Evolutionary conservation across 768 basidiomycete genomes (phyloP).

Genomic region (Chalciporus chontae): DNA sequence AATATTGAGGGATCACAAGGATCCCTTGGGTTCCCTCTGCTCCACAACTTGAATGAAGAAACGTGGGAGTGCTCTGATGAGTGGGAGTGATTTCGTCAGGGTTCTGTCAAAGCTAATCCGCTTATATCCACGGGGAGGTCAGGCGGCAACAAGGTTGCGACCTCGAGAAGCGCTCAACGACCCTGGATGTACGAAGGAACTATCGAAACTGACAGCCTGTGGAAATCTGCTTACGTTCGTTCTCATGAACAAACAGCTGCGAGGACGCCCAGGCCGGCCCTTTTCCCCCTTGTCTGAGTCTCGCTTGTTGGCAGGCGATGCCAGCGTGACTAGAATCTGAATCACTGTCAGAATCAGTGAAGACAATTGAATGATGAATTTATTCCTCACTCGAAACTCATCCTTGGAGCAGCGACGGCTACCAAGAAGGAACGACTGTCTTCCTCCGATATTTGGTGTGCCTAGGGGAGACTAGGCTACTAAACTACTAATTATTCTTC

Average conservation of each 20-base stretch:
- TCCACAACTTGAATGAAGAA: background rate
- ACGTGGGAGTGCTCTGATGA: conserved; percentile 5
- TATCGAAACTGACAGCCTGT: background rate
- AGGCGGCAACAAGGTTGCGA: background rate
- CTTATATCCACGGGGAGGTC: background rate
- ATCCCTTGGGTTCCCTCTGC: background rate
- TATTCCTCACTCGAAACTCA: too few species aligned
- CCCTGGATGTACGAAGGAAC: background rate
- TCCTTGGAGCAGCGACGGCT: too few species aligned
- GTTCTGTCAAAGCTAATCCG: background rate
- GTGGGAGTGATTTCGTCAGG: background rate
- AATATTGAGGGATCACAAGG: conserved; percentile 14
- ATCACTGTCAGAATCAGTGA: too few species aligned
- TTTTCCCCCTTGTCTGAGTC: too few species aligned
- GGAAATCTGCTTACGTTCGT: background rate
- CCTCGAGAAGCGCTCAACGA: background rate
- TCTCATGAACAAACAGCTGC: background rate
- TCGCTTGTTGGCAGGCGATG: too few species aligned
- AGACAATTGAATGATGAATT: too few species aligned
- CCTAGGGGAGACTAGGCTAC: too few species aligned
- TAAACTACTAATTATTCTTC: too few species aligned
- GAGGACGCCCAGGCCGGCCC: too few species aligned
- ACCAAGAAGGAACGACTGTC: too few species aligned
- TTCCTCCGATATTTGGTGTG: too few species aligned
- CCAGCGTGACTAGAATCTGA: too few species aligned